A percentile compares a stretch with the other conserved stretches of the same genome.
phyloP scores from a whole-genome alignment of 768 basidiomycete species.

The Saitozyma sp. region DNA sequence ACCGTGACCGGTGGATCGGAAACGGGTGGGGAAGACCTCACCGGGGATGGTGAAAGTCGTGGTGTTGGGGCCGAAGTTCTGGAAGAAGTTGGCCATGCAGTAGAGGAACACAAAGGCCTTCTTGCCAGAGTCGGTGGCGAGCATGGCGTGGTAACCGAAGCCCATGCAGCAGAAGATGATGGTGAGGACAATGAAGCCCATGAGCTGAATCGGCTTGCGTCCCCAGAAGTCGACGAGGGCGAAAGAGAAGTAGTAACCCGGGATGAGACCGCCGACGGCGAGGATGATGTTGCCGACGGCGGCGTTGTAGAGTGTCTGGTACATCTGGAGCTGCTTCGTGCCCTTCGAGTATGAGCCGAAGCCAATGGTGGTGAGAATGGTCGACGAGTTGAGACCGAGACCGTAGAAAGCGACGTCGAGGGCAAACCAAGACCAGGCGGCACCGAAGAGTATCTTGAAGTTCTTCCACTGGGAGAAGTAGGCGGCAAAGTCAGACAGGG shows the following conservation, averaged over 20 bases:
- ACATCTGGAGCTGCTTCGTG: too few species aligned
- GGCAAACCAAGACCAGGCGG: constrained; percentile 84
- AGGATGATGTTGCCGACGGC: constrained; percentile 52
- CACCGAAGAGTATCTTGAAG: constrained; percentile 73
- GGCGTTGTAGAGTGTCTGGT: too few species aligned
- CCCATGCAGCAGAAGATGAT: too few species aligned
- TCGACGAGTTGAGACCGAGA: constrained; percentile 82
- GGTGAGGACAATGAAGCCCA: too few species aligned
- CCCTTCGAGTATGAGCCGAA: constrained; percentile 60
- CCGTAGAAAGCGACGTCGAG: constrained; percentile 74
- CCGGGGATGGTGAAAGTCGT: constrained; percentile 44
- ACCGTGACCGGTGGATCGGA: too few species aligned
- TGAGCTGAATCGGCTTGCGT: constrained; percentile 52
- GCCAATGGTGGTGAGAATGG: too few species aligned
- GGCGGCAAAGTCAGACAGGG: constrained; percentile 64
- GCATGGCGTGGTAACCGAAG: too few species aligned
- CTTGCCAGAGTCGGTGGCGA: too few species aligned
- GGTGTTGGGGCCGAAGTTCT: too few species aligned
- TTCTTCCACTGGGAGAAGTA: constrained; percentile 73
- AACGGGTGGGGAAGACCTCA: too few species aligned
- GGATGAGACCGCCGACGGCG: too few species aligned
- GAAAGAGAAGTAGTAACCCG: constrained; percentile 52
- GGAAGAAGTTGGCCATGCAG: too few species aligned
- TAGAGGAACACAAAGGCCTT: constrained; percentile 50
- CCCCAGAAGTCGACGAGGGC: constrained; percentile 50